Percentiles rank a stretch among this genome's conserved stretches.
Conservation (phyloP, 257 asterid species). For the Eucommia ulmoides region DNA sequence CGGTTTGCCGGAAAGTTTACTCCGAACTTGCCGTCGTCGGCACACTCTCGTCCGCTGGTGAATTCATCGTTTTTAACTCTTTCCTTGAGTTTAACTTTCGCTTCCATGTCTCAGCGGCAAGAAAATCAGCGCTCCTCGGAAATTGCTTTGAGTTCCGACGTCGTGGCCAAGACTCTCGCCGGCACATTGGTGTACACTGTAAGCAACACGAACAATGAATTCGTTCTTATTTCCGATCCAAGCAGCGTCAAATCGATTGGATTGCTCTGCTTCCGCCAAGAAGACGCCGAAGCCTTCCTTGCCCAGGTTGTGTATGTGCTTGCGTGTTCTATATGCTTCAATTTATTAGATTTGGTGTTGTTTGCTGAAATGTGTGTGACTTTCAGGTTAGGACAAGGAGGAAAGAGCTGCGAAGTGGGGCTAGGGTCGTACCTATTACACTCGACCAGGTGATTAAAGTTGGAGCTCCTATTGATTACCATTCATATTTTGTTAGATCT, state of each 20-base stretch:
- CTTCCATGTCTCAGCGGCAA: constrained; percentile 63
- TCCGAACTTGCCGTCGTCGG: constrained; percentile 17
- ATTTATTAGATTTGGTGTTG: background rate
- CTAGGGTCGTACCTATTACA: constrained; percentile 83
- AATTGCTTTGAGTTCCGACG: constrained; percentile 34
- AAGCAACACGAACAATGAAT: constrained; percentile 79
- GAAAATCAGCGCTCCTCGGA: constrained; percentile 16
- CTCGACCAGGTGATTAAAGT: constrained; percentile 67
- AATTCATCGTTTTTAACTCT: constrained; percentile 4
- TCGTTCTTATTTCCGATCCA: constrained; percentile 76
- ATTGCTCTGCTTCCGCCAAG: constrained; percentile 79
- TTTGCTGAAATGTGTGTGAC: background rate
- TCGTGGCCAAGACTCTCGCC: constrained; percentile 59
- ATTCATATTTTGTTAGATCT: no score
- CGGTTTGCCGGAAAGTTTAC: constrained; percentile 41
- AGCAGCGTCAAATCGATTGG: constrained; percentile 76
- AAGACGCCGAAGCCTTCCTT: constrained; percentile 88
- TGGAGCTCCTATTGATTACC: no score
- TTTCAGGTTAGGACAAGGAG: constrained; percentile 57
- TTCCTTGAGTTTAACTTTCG: constrained; percentile 40
- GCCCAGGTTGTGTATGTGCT: constrained; percentile 53
- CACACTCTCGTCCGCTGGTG: background rate
- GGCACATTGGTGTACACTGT: constrained; percentile 91
- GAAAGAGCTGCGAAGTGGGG: constrained; percentile 69
- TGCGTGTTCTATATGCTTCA: background rate